Percentiles rank a stretch among this genome's conserved stretches.
phyloP scores from a whole-genome alignment of 805 yeast species.

The Yamadazyma olivae region DNA sequence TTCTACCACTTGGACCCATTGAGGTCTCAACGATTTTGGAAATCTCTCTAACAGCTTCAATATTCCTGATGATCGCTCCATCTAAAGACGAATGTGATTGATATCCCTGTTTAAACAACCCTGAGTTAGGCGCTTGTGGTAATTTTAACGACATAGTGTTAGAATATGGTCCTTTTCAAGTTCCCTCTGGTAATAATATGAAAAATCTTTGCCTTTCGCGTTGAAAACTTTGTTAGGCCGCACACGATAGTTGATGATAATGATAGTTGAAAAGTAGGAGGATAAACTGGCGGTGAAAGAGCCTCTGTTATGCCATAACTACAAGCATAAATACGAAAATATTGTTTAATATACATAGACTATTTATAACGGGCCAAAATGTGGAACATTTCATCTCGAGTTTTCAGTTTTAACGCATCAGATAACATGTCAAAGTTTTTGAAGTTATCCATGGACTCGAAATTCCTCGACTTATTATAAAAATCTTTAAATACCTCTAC shows the following conservation, averaged over 20 bases:
- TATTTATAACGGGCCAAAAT: no score
- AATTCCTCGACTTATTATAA: constrained; percentile 6
- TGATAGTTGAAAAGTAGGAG: no score
- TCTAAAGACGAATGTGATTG: constrained; percentile 83
- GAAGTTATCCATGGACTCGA: constrained; percentile 7
- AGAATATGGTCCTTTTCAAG: no score
- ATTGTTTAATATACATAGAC: no score
- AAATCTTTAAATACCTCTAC: constrained; percentile 10
- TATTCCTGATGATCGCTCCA: constrained; percentile 91
- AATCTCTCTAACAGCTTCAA: constrained; percentile 92
- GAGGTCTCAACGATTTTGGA: constrained; percentile 89
- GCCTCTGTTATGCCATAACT: no score
- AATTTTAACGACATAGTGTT: constrained; percentile 77
- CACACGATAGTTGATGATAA: no score
- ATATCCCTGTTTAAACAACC: constrained; percentile 94
- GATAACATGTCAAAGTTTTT: constrained; percentile 10
- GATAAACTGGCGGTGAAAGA: no score
- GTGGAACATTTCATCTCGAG: constrained; percentile 8
- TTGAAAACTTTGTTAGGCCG: constrained; percentile 8
- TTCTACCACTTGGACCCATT: constrained; percentile 96
- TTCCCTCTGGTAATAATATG: no score
- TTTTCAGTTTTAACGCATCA: constrained; percentile 10
- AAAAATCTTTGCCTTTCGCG: constrained; percentile 4
- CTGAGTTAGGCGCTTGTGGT: constrained; percentile 91
- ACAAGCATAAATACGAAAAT: no score